These are phyloP conservation scores for Zopfochytrium polystomum DNA, from an alignment of 371 early-diverging fungal genomes.

Conservation along the genomic window DNA sequence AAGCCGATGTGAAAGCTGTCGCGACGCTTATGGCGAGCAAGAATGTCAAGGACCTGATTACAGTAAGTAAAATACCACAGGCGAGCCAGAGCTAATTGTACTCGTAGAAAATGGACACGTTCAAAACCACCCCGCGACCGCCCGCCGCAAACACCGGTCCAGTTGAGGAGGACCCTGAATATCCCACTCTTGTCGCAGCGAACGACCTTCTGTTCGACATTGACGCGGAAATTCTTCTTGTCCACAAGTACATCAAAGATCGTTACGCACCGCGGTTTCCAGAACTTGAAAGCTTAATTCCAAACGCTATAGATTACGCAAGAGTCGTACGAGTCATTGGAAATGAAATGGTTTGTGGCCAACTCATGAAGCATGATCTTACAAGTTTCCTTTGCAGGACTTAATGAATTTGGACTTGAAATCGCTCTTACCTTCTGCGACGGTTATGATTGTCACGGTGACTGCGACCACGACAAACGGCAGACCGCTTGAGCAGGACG, in stretches of 20 bases:
- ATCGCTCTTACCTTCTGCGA: conserved; percentile 76
- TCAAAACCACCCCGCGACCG: conserved; percentile 14
- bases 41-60: conserved; percentile 27
- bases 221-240: conserved; percentile 79
- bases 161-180: conserved; percentile 73
- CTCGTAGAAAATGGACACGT: conserved; percentile 34
- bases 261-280: conserved; percentile 86
- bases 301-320: conserved; percentile 85
- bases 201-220: conserved; percentile 83
- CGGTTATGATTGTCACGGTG: conserved; percentile 89
- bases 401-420: conserved; percentile 62
- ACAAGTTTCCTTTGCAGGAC: conserved; percentile 24
- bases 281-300: conserved; percentile 84
- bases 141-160: conserved; percentile 36
- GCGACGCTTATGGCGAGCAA: conserved; percentile 30
- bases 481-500: conserved; percentile 55
- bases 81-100: not conserved
- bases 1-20: conserved; percentile 23
- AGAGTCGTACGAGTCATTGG: conserved; percentile 84
- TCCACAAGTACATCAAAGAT: conserved; percentile 89
- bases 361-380: not conserved
- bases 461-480: conserved; percentile 86
- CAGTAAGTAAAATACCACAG: conserved; percentile 11
- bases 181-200: conserved; percentile 79
- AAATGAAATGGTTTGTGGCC: conserved; percentile 53